Conservation (phyloP, 139 green algal species). For the Pseudopediastrum boryanum region DNA sequence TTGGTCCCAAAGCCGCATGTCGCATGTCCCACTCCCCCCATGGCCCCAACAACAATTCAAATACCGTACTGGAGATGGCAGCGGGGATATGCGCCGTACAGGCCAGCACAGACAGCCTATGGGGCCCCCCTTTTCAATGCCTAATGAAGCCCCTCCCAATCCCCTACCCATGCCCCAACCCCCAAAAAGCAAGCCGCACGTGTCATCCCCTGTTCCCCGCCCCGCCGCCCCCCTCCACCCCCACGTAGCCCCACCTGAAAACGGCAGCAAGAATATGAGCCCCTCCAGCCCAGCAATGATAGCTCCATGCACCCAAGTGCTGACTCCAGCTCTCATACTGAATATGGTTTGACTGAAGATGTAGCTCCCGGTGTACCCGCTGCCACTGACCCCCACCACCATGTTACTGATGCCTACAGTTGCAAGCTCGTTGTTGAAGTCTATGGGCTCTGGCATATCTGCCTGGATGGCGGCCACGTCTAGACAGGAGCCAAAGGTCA, state of each 20-base stretch:
- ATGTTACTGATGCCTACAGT: slow-evolving; percentile 78
- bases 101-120: too few species aligned
- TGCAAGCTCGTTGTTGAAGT: slow-evolving; percentile 81
- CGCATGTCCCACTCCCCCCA: too few species aligned
- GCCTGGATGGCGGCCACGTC: slow-evolving; percentile 74
- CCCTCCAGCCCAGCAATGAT: slow-evolving; percentile 55
- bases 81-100: too few species aligned
- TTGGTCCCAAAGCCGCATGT: too few species aligned
- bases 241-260: slow-evolving; percentile 58
- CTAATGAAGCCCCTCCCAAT: too few species aligned
- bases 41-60: too few species aligned
- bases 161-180: too few species aligned
- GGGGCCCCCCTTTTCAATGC: too few species aligned
- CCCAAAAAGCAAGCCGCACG: too few species aligned
- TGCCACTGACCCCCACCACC: slow-evolving; percentile 58
- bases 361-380: slow-evolving; percentile 80
- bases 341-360: slow-evolving; percentile 81
- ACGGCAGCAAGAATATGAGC: slow-evolving; percentile 70
- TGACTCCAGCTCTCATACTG: slow-evolving; percentile 55
- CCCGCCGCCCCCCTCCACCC: too few species aligned
- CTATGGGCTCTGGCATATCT: slow-evolving; percentile 61
- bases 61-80: too few species aligned
- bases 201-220: too few species aligned
- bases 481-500: slow-evolving; percentile 82
- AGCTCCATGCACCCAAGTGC: slow-evolving; percentile 50